A percentile compares a stretch with the other conserved stretches of the same genome.
These are phyloP conservation scores for Microbotryum violaceum DNA, from an alignment of 1,284 basidiomycete species.

Conservation along the genomic window DNA sequence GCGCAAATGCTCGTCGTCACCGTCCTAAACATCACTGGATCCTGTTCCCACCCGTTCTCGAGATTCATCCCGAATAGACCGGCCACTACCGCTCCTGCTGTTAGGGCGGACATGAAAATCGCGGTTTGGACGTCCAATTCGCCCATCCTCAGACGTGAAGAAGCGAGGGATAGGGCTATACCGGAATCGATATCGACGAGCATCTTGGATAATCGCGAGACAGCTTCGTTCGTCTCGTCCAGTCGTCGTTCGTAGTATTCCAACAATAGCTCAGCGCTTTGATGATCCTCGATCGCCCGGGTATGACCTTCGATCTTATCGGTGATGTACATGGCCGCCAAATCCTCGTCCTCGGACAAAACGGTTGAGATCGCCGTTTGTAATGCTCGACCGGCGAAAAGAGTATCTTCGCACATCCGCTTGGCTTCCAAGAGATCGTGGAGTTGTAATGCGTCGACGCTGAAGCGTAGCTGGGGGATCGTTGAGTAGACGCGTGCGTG, in stretches of 20 bases:
- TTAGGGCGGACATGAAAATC: constrained; percentile 16
- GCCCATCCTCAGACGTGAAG: constrained; percentile 17
- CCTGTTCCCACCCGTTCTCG: background rate
- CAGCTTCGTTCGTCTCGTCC: constrained; percentile 25
- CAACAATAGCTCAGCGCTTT: constrained; percentile 20
- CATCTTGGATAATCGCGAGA: constrained; percentile 10
- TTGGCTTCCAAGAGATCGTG: constrained; percentile 26
- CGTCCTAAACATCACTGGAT: background rate
- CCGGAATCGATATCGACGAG: constrained; percentile 25
- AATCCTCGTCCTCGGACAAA: constrained; percentile 24
- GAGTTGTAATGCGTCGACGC: constrained; percentile 20
- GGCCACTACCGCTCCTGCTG: constrained; percentile 13
- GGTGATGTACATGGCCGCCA: constrained; percentile 23
- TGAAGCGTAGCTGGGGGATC: constrained; percentile 15
- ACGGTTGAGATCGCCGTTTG: constrained; percentile 17
- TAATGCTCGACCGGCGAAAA: constrained; percentile 16
- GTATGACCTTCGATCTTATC: constrained; percentile 2
- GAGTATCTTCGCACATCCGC: constrained; percentile 19
- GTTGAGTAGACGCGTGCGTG: constrained; percentile 19
- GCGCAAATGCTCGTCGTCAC: background rate
- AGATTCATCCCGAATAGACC: constrained; percentile 17
- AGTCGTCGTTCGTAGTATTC: constrained; percentile 30
- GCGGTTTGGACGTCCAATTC: constrained; percentile 28
- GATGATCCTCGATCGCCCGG: constrained; percentile 13
- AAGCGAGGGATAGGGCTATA: constrained; percentile 17